Evolutionary conservation across 116 monocot genomes (phyloP).

Genomic region (Zostera marina): DNA sequence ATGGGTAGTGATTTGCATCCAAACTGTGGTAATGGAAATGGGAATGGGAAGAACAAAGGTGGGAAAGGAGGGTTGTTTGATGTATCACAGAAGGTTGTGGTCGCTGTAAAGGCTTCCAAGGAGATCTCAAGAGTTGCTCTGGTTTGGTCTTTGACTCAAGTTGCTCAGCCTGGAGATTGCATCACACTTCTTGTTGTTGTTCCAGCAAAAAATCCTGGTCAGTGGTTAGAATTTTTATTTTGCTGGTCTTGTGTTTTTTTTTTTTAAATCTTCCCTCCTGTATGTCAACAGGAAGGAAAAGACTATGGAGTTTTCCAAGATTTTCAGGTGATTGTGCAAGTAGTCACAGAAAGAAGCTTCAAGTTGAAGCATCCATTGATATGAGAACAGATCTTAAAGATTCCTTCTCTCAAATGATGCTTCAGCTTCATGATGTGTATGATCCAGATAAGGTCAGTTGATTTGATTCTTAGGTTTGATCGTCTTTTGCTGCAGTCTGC

Average conservation of each 20-base stretch:
- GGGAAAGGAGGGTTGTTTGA: conserved; percentile 1
- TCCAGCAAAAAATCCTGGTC: conserved; percentile 43
- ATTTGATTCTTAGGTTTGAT: background rate
- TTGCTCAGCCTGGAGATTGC: conserved; percentile 76
- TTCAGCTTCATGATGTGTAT: conserved; percentile 71
- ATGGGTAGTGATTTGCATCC: background rate
- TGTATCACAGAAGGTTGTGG: conserved; percentile 19
- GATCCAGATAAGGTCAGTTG: conserved; percentile 56
- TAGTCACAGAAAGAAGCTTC: conserved; percentile 34
- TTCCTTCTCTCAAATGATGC: conserved; percentile 80
- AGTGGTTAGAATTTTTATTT: conserved; percentile 7
- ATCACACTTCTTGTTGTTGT: conserved; percentile 69
- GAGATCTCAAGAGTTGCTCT: conserved; percentile 74
- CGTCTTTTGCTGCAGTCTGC: background rate
- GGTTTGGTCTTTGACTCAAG: conserved; percentile 85
- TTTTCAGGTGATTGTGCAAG: conserved; percentile 86
- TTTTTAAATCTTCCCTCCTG: background rate
- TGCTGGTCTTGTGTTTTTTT: background rate
- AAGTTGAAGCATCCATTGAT: conserved; percentile 40
- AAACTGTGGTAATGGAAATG: background rate
- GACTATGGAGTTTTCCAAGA: conserved; percentile 81
- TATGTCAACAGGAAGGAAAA: conserved; percentile 56
- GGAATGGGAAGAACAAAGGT: background rate
- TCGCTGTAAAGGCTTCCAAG: conserved; percentile 70
- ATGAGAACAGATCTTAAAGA: conserved; percentile 76